Percentiles rank a stretch among this genome's conserved stretches.
phyloP scores from a whole-genome alignment of 1,284 basidiomycete species.

The Hemileia vastatrix region DNA sequence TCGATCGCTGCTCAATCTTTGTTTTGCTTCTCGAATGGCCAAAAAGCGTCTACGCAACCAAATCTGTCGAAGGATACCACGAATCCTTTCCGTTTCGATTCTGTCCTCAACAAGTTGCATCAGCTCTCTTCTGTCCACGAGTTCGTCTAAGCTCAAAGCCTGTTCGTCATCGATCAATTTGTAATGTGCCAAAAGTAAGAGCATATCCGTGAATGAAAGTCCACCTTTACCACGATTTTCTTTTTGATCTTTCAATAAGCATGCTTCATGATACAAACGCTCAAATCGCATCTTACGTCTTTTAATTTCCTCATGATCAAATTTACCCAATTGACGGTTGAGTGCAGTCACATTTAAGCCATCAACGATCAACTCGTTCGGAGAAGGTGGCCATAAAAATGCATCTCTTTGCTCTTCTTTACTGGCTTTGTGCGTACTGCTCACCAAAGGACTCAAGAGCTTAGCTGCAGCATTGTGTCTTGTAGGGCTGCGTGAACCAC shows the following conservation, averaged over 20 bases:
- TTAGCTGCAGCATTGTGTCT: background rate
- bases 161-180: constrained; percentile 83
- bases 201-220: constrained; percentile 84
- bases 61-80: constrained; percentile 64
- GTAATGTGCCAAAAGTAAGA: constrained; percentile 77
- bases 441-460: constrained; percentile 4
- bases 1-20: too few relatives aligned
- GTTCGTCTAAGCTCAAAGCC: constrained; percentile 75
- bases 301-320: constrained; percentile 59
- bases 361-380: constrained; percentile 36
- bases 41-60: constrained; percentile 62
- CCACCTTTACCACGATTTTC: constrained; percentile 63
- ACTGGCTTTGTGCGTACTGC: too few relatives aligned
- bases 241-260: too few relatives aligned
- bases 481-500: constrained; percentile 46
- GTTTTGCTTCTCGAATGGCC: too few relatives aligned
- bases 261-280: constrained; percentile 73
- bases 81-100: constrained; percentile 70
- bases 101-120: constrained; percentile 70
- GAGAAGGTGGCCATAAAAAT: background rate
- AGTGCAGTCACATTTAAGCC: constrained; percentile 62
- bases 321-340: constrained; percentile 52
- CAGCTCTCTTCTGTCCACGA: constrained; percentile 62
- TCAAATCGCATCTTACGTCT: constrained; percentile 61
- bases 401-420: constrained; percentile 16